Base-by-base conservation (phyloP, 805 yeast species). In the Yarrowia divulgata region DNA sequence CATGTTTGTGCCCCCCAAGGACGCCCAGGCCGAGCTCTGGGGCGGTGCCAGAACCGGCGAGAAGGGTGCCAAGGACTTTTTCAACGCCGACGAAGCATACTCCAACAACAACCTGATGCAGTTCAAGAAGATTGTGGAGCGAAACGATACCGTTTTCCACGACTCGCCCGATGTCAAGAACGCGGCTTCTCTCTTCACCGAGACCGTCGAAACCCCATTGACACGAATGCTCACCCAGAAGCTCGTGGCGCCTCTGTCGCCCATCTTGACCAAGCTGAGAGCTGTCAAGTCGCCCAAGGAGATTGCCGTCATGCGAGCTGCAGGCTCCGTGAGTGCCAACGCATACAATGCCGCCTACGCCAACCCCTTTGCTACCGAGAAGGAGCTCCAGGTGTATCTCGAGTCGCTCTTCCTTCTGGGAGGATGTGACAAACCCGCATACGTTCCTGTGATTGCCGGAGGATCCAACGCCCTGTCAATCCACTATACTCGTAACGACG, bases 391-490 rank as follows among this genome's bases (percentile, higher is more conserved):
- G 23, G 86, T 97, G 10, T 93, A 83, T 75, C 80, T 95, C 70
- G 97, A 94, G 72, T 91, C 91, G 77, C 84, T 88, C 74, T 94
- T 95, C 77, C 85, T 90, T 13, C 82, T 87, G 49, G 93, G 94
- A 35, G 99, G 99, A 0, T 93, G 98, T 78, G 97, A 91, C 72
- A 86, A 86, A 71, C 85, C 90, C 48, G 98, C 98, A 0, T 95
- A 95, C 76, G 86, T 93, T 23, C 98, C 99, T 0, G 99, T 95
- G 10, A 97, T 95, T 3, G 99, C 98, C 6, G 89, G 97, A 42
- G 99, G 99, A 0, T 80, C 85, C 37, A 93, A 95, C 77, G 92
- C 98, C 0, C 80, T 95, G 48, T 90, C 94, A 48, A 94, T 95
- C 70, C 99, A 95, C 79, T 95, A 95, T 77, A 93, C 97, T 0